Conservation (phyloP, 1,284 basidiomycete genomes). For the Naganishia albida region DNA sequence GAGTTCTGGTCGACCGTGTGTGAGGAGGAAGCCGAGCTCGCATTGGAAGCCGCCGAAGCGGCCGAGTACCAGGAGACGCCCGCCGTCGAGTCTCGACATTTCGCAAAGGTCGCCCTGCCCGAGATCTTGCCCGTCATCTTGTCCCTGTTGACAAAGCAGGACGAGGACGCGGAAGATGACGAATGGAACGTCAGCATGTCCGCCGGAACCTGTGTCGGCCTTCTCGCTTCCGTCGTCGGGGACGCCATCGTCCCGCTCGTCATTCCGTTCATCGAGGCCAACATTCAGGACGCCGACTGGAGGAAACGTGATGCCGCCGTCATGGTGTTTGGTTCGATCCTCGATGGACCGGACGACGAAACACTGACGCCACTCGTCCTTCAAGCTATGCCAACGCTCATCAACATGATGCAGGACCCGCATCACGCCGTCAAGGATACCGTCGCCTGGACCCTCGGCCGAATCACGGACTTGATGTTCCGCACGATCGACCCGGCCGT, state of each 20-base stretch:
- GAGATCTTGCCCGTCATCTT: constrained; percentile 94
- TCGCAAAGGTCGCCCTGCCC: constrained; percentile 89
- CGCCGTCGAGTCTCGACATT: constrained; percentile 82
- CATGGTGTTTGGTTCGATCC: constrained; percentile 97
- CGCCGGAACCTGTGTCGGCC: constrained; percentile 86
- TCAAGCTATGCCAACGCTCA: constrained; percentile 89
- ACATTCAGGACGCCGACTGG: constrained; percentile 88
- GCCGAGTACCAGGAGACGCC: constrained; percentile 88
- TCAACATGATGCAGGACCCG: constrained; percentile 90
- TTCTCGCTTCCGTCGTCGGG: constrained; percentile 86
- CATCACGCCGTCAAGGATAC: constrained; percentile 92
- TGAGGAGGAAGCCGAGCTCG: constrained; percentile 92
- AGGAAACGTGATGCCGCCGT: constrained; percentile 93
- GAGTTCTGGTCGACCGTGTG: constrained; percentile 99
- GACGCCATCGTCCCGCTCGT: constrained; percentile 89
- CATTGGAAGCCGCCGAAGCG: constrained; percentile 93
- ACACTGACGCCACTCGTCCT: constrained; percentile 85
- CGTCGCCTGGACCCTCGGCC: constrained; percentile 94
- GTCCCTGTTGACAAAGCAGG: constrained; percentile 83
- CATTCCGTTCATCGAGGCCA: constrained; percentile 95
- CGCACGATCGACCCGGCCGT: constrained; percentile 84
- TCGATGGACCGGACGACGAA: constrained; percentile 82
- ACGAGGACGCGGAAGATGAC: constrained; percentile 96
- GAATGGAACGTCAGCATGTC: constrained; percentile 99
- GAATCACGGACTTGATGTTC: constrained; percentile 90